These are phyloP conservation scores for Quercus aquifolioides DNA, from an alignment of 306 rosid species.

Conservation along the genomic window DNA sequence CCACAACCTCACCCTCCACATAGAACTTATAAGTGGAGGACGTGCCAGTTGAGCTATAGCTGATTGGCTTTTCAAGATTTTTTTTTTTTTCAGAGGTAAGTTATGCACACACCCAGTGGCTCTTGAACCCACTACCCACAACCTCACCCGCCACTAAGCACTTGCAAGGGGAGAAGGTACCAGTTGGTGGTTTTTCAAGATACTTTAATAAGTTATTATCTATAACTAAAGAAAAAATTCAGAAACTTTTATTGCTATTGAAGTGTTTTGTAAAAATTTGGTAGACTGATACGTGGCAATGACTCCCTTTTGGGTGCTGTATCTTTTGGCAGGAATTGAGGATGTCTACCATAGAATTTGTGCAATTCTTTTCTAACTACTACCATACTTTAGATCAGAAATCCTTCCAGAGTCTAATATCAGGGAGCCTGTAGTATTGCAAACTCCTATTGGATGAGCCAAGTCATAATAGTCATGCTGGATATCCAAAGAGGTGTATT, in stretches of 20 bases:
- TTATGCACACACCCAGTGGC: no score
- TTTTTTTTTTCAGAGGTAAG: no score
- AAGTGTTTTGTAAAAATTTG: not conserved
- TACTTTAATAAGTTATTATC: not conserved
- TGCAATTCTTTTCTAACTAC: not conserved
- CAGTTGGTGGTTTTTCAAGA: not conserved
- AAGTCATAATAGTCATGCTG: not conserved
- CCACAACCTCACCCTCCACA: no score
- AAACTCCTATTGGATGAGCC: not conserved
- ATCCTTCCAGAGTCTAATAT: not conserved
- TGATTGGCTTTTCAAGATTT: no score
- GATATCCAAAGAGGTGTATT: not conserved
- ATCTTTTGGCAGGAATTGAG: not conserved
- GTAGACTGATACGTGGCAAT: not conserved
- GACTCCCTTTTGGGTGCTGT: not conserved
- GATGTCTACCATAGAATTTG: not conserved
- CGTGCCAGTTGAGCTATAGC: no score
- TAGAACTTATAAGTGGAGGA: no score
- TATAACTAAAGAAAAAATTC: not conserved
- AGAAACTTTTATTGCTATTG: not conserved
- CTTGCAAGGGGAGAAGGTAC: no score
- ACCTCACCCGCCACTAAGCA: no score
- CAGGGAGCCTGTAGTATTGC: not conserved
- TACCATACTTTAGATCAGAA: not conserved
- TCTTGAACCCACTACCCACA: no score